These are phyloP conservation scores for Steccherinum ochraceum DNA, from an alignment of 768 basidiomycete species.

Conservation along the genomic window DNA sequence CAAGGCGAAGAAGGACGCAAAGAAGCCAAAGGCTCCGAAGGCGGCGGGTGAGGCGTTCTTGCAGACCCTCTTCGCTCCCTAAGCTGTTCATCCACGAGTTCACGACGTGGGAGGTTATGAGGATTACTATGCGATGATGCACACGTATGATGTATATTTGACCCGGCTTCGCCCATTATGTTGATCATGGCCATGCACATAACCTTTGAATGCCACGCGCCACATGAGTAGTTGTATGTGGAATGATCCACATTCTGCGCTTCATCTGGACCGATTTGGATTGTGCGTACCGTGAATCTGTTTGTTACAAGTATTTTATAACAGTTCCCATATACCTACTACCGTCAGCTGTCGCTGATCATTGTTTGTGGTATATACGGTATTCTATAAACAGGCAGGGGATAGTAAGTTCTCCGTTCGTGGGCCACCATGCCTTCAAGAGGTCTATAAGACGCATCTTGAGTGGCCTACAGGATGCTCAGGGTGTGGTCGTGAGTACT, in stretches of 20 bases:
- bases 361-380: no score
- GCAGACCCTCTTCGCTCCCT: constrained; percentile 79
- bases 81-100: constrained; percentile 24
- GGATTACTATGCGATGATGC: neutral
- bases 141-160: neutral
- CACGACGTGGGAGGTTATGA: neutral
- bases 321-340: no score
- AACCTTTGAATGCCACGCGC: neutral
- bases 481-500: no score
- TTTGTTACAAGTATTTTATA: no score
- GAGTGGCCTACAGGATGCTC: no score
- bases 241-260: neutral
- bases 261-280: no score
- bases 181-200: neutral
- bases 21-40: constrained; percentile 56
- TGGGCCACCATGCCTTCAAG: no score
- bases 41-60: constrained; percentile 82
- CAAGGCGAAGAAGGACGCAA: constrained; percentile 51
- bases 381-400: no score
- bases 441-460: no score
- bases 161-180: neutral
- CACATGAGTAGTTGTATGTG: neutral
- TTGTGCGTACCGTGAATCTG: no score
- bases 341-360: no score
- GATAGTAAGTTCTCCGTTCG: no score